Percentiles rank a stretch among this genome's conserved stretches.
phyloP scores from a whole-genome alignment of 768 basidiomycete species.

The Galerina marginata region DNA sequence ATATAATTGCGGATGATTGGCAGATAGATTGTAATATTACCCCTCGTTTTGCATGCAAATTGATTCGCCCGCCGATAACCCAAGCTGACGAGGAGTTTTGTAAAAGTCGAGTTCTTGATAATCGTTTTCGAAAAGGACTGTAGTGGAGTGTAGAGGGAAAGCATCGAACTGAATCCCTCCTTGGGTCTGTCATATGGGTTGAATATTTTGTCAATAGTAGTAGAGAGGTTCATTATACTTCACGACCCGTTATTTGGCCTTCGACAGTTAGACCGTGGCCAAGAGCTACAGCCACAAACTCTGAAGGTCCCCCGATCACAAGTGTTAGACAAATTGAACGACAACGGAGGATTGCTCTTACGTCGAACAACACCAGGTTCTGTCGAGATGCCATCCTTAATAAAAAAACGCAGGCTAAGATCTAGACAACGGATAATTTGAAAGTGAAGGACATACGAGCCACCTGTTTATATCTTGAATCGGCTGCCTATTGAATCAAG shows the following conservation, averaged over 20 bases:
- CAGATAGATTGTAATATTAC: neutral
- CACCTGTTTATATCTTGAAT: constrained; percentile 8
- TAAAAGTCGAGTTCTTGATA: neutral
- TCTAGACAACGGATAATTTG: no score
- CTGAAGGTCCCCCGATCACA: constrained; percentile 12
- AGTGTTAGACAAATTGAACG: no score
- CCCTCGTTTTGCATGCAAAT: neutral
- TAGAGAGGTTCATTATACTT: constrained; percentile 15
- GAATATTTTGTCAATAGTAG: neutral
- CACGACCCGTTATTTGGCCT: constrained; percentile 25
- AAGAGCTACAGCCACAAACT: constrained; percentile 32
- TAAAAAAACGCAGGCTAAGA: neutral
- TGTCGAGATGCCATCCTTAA: constrained; percentile 30
- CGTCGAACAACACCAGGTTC: constrained; percentile 28
- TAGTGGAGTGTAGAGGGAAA: neutral
- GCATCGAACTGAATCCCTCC: constrained; percentile 15
- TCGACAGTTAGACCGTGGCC: constrained; percentile 28
- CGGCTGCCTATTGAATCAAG: no score
- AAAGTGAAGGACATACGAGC: constrained; percentile 19
- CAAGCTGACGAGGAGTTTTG: constrained; percentile 18
- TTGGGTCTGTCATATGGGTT: neutral
- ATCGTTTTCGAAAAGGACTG: neutral
- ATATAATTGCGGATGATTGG: neutral
- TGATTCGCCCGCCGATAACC: neutral
- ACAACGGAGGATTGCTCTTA: neutral